A percentile compares a stretch with the other conserved stretches of the same genome.
These are phyloP conservation scores for Calocera viscosa DNA, from an alignment of 768 basidiomycete species.

Conservation along the genomic window DNA sequence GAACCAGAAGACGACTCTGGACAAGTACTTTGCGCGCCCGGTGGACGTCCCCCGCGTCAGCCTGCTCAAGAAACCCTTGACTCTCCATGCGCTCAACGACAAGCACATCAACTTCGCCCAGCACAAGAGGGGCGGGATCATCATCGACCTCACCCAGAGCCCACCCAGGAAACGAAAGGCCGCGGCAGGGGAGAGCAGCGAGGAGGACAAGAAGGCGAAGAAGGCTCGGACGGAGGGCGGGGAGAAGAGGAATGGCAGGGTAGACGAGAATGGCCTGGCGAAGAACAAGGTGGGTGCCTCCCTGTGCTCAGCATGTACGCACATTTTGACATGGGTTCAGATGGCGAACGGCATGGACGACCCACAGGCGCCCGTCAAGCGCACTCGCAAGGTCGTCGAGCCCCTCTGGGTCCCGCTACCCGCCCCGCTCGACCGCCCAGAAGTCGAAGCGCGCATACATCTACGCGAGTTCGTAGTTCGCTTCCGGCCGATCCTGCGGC, in stretches of 20 bases:
- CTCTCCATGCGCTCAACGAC: not conserved
- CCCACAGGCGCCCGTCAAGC: not conserved
- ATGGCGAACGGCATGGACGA: not conserved
- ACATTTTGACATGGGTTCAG: not conserved
- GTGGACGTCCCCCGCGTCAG: not conserved
- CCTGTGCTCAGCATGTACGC: not conserved
- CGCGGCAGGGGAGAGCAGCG: not conserved
- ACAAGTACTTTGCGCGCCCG: not conserved
- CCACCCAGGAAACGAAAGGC: not conserved
- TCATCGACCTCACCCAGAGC: not conserved
- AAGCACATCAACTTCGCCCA: not conserved
- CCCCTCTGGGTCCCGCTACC: not conserved
- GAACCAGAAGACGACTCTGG: conserved; percentile 1
- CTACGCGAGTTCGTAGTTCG: conserved; percentile 65
- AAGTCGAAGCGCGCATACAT: conserved; percentile 49
- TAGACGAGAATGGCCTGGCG: conserved; percentile 4
- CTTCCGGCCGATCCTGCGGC: conserved; percentile 58
- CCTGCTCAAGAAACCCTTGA: not conserved
- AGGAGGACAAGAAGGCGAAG: not conserved
- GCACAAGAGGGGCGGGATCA: not conserved
- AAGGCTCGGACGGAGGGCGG: conserved; percentile 8
- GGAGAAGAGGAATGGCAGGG: not conserved
- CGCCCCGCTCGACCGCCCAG: conserved; percentile 24
- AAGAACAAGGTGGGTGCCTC: conserved; percentile 18
- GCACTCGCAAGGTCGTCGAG: not conserved